A percentile compares a stretch with the other conserved stretches of the same genome.
These are phyloP conservation scores for Fusarium cyanostomum DNA, from an alignment of 2,329 filamentous ascomycete species.

Conservation along the genomic window DNA sequence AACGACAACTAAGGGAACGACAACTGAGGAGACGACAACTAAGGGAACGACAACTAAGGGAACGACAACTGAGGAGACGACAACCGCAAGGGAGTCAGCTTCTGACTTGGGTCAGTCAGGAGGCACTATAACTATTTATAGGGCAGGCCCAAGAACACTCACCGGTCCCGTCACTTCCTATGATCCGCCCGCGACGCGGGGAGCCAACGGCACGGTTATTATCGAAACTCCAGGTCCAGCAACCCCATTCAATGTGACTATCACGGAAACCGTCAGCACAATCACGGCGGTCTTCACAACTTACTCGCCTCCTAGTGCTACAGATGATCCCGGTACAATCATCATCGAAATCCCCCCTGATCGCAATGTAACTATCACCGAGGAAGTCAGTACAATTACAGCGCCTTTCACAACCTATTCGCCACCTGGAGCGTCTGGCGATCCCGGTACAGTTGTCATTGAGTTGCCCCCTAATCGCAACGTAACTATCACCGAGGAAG, in stretches of 20 bases:
- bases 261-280: conserved; percentile 21
- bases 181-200: conserved; percentile 5
- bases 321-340: conserved; percentile 24
- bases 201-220: conserved; percentile 22
- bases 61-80: too few relatives aligned
- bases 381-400: conserved; percentile 4
- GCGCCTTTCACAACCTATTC: conserved; percentile 18
- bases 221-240: conserved; percentile 23
- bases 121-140: conserved; percentile 20
- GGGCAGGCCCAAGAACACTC: conserved; percentile 18
- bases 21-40: too few relatives aligned
- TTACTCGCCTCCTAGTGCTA: conserved; percentile 9
- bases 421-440: conserved; percentile 7
- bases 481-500: conserved; percentile 16
- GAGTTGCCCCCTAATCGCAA: conserved; percentile 17
- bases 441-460: conserved; percentile 20
- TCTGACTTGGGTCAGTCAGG: neutral
- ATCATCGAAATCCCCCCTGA: conserved; percentile 14
- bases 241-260: conserved; percentile 15
- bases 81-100: too few relatives aligned
- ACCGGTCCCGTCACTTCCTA: conserved; percentile 28
- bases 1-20: too few relatives aligned
- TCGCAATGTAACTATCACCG: conserved; percentile 30
- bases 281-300: conserved; percentile 27
- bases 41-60: too few relatives aligned